phyloP scores from a whole-genome alignment of 192 early-diverging fungal species.

The Podila epicladia region DNA sequence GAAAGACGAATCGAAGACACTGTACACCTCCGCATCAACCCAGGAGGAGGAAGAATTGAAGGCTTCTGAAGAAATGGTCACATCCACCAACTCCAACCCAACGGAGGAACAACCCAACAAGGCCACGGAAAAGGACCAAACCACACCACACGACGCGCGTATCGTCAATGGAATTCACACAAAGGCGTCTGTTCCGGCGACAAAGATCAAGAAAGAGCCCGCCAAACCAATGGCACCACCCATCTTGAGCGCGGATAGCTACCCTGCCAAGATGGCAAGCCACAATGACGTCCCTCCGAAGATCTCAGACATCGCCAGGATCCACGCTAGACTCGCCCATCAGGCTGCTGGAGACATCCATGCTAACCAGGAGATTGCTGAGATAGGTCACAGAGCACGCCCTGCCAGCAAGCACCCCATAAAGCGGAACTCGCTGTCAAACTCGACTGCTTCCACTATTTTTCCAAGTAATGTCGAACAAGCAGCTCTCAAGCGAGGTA shows the following conservation, averaged over 20 bases:
- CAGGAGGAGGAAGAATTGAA: neutral
- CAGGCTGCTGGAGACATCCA: conserved; percentile 17
- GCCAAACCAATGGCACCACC: neutral
- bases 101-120: too few relatives aligned
- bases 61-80: neutral
- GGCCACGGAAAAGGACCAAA: too few relatives aligned
- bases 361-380: neutral
- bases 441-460: conserved; percentile 16
- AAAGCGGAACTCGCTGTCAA: conserved; percentile 27
- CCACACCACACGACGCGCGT: too few relatives aligned
- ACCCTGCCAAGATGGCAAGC: conserved; percentile 28
- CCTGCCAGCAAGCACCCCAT: neutral
- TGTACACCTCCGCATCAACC: neutral
- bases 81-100: neutral
- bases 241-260: conserved; percentile 12
- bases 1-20: neutral
- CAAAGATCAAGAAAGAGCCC: neutral
- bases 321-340: conserved; percentile 25
- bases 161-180: too few relatives aligned
- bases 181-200: neutral
- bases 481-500: conserved; percentile 43
- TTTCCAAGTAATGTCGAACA: conserved; percentile 39
- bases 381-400: neutral
- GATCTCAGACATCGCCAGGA: conserved; percentile 28
- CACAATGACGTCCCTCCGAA: conserved; percentile 3